phyloP scores from a whole-genome alignment of 2,329 filamentous ascomycete species.

The Colletotrichum tamarilloi region DNA sequence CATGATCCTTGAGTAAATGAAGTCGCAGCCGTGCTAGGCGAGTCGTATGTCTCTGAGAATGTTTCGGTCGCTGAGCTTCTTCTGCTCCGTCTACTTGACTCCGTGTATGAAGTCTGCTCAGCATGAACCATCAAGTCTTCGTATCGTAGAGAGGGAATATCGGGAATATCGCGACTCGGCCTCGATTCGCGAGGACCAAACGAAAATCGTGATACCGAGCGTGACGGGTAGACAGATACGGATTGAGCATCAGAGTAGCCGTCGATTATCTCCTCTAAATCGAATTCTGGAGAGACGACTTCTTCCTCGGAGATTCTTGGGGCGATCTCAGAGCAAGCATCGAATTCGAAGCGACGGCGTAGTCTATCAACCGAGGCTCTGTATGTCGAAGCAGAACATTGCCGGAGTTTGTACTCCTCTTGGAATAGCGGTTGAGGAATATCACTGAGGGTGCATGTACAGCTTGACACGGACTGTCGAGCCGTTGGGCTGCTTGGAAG shows the following conservation, averaged over 20 bases:
- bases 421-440: slow-evolving; percentile 6
- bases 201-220: no score
- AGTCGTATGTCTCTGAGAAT: background rate
- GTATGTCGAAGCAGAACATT: slow-evolving; percentile 5
- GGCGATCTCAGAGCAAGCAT: no score
- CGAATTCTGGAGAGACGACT: no score
- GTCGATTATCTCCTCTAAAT: background rate
- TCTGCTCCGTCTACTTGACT: background rate
- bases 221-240: background rate
- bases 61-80: background rate
- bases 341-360: background rate
- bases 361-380: slow-evolving; percentile 14
- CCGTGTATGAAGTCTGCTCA: background rate
- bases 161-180: no score
- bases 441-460: slow-evolving; percentile 8
- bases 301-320: background rate
- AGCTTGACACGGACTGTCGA: background rate
- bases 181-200: background rate
- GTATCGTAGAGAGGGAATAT: background rate
- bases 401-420: background rate
- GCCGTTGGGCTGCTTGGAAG: background rate
- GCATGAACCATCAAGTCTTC: background rate
- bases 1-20: background rate
- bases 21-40: background rate
- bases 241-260: background rate